Evolutionary conservation across 345 rosid species (phyloP).

Genomic region (Rhodamnia rubescens): DNA sequence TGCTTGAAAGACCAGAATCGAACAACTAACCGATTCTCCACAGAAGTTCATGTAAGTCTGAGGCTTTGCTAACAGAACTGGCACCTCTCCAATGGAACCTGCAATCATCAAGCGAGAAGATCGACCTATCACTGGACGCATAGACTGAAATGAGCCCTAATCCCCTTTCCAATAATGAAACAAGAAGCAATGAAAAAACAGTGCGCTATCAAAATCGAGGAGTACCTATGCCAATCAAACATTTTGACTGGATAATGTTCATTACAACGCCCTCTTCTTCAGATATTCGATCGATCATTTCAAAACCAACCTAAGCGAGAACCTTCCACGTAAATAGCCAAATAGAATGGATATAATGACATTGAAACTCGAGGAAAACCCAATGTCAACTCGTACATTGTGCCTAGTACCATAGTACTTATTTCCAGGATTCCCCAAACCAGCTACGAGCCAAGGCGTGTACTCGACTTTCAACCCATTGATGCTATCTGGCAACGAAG

Average conservation of each 20-base stretch:
- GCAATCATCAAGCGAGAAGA: slow-evolving; percentile 32
- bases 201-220: not conserved
- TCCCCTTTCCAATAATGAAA: not conserved
- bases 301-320: slow-evolving; percentile 71
- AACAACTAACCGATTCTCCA: slow-evolving; percentile 70
- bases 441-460: slow-evolving; percentile 89
- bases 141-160: not conserved
- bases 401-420: slow-evolving; percentile 94
- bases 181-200: not conserved
- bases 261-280: slow-evolving; percentile 43
- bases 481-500: slow-evolving; percentile 23
- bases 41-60: slow-evolving; percentile 92
- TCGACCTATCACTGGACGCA: not conserved
- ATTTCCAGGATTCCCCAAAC: slow-evolving; percentile 92
- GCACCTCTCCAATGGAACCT: slow-evolving; percentile 89
- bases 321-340: not conserved
- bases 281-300: slow-evolving; percentile 71
- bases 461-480: slow-evolving; percentile 51
- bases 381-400: slow-evolving; percentile 38
- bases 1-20: not conserved
- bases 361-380: not conserved
- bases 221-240: slow-evolving; percentile 83
- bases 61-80: slow-evolving; percentile 78
- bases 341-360: not conserved
- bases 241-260: slow-evolving; percentile 86